Evolutionary conservation across 257 asterid species (phyloP).

Genomic region (Salvia hispanica): DNA sequence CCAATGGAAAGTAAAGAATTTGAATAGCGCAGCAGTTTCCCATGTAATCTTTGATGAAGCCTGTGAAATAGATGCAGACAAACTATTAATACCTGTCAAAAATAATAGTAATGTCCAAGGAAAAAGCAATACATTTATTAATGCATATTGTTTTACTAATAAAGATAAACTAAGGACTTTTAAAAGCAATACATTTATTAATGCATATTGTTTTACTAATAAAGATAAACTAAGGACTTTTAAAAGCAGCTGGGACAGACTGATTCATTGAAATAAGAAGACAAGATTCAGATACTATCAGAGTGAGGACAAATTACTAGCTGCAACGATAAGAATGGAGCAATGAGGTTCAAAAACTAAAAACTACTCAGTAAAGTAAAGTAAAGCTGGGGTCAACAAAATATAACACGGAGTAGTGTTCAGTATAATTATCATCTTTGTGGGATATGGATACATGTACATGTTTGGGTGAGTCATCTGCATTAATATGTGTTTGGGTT

Average conservation of each 20-base stretch:
- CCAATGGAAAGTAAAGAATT: no score
- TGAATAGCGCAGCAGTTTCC: constrained; percentile 9
- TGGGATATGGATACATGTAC: background rate
- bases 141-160: background rate
- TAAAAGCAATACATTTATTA: background rate
- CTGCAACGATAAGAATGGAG: background rate
- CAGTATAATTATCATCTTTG: background rate
- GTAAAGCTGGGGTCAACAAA: no score
- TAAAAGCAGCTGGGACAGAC: no score
- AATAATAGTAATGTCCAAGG: background rate
- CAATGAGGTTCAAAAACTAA: background rate
- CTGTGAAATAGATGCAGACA: background rate
- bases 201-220: background rate
- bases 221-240: background rate
- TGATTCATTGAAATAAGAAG: background rate
- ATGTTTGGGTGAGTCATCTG: background rate
- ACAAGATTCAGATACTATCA: no score
- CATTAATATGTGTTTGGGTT: background rate
- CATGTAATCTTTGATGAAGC: constrained; percentile 12
- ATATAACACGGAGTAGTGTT: background rate
- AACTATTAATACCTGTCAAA: constrained; percentile 27
- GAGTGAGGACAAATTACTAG: no score
- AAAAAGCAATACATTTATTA: background rate
- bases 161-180: background rate
- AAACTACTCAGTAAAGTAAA: background rate